phyloP scores from a whole-genome alignment of 192 early-diverging fungal species.

The Podila epicladia region DNA sequence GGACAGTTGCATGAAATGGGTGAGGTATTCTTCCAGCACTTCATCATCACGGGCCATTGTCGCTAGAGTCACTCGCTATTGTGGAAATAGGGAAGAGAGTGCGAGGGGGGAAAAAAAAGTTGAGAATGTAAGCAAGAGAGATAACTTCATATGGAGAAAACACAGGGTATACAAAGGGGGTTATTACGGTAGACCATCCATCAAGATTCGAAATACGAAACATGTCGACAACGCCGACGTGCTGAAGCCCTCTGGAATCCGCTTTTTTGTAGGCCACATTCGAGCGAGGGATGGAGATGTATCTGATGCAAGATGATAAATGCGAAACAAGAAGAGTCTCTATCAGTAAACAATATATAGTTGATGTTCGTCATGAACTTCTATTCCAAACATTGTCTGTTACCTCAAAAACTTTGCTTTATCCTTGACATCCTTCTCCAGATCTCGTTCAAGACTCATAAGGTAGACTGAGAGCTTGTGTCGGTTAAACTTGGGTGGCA shows the following conservation, averaged over 20 bases:
- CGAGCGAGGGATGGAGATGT: constrained; percentile 16
- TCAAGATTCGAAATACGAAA: neutral
- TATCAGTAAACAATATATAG: too few species aligned
- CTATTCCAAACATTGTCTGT: too few species aligned
- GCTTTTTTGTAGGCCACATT: constrained; percentile 9
- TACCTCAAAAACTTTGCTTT: constrained; percentile 36
- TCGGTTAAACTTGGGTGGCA: constrained; percentile 40
- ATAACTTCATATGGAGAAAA: neutral
- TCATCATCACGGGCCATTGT: constrained; percentile 15
- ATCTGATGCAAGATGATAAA: neutral
- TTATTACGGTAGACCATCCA: neutral
- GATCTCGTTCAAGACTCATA: constrained; percentile 39
- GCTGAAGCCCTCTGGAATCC: neutral
- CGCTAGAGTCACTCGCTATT: constrained; percentile 19
- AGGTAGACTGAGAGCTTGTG: constrained; percentile 36
- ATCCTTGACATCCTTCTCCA: constrained; percentile 12
- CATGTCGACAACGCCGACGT: constrained; percentile 1
- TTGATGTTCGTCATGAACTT: too few species aligned
- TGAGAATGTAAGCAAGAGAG: neutral
- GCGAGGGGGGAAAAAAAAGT: neutral
- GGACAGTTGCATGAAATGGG: constrained; percentile 15
- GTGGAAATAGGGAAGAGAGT: neutral
- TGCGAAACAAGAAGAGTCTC: neutral
- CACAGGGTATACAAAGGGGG: too few species aligned
- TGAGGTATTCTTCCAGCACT: constrained; percentile 19